Percentiles rank a stretch among this genome's conserved stretches.
phyloP scores from a whole-genome alignment of 1,284 basidiomycete species.

The Papiliotrema nemorosa region DNA sequence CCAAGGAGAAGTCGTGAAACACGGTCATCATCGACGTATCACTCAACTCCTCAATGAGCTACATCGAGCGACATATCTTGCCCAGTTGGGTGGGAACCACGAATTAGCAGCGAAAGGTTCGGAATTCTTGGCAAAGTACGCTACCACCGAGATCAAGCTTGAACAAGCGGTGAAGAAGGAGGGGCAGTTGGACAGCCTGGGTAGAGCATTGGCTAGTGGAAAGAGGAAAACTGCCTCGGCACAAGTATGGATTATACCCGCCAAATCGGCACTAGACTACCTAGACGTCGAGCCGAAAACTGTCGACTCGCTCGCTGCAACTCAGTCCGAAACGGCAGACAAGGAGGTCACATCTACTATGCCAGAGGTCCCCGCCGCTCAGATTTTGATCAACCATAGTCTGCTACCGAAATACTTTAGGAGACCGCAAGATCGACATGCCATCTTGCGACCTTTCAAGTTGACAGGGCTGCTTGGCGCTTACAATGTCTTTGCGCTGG shows the following conservation, averaged over 20 bases:
- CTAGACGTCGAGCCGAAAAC: background rate
- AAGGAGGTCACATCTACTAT: conserved; percentile 17
- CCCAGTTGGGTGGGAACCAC: conserved; percentile 59
- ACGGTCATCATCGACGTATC: conserved; percentile 65
- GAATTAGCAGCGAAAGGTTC: conserved; percentile 54
- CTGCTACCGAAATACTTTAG: conserved; percentile 77
- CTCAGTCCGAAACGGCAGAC: background rate
- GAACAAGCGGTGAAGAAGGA: conserved; percentile 31
- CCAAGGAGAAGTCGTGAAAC: conserved; percentile 67
- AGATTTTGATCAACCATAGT: conserved; percentile 78
- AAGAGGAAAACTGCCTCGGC: conserved; percentile 81
- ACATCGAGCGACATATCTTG: conserved; percentile 65
- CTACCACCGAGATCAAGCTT: background rate
- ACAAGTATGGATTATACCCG: conserved; percentile 90
- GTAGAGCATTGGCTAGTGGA: conserved; percentile 77
- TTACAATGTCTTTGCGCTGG: conserved; percentile 88
- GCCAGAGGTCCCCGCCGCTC: conserved; percentile 20
- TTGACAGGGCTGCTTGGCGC: conserved; percentile 79
- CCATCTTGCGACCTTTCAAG: conserved; percentile 75
- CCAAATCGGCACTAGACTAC: conserved; percentile 46
- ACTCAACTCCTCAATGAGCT: conserved; percentile 65
- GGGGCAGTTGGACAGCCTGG: conserved; percentile 63
- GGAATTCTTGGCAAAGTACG: background rate
- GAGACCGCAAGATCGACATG: conserved; percentile 71
- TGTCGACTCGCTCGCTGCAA: conserved; percentile 13